These are phyloP conservation scores for Phytopythium helicoides DNA, from an alignment of 352 stramenopile genomes.

Conservation along the genomic window DNA sequence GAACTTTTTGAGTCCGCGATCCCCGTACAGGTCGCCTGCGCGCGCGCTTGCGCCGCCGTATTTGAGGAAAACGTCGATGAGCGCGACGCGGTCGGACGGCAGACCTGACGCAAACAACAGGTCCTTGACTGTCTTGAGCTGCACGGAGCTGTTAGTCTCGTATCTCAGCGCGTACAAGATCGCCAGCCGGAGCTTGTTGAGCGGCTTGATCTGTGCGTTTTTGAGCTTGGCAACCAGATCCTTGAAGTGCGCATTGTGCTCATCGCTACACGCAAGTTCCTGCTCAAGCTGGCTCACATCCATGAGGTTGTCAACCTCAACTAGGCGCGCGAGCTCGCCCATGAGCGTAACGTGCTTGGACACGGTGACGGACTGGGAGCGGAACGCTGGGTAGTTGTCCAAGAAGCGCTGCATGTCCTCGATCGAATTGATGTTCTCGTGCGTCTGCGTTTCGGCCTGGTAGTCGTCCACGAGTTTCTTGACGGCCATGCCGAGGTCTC, in stretches of 20 bases:
- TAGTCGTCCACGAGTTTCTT: slow-evolving; percentile 95
- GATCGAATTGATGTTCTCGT: slow-evolving; percentile 87
- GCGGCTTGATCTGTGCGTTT: slow-evolving; percentile 87
- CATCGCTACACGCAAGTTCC: slow-evolving; percentile 83
- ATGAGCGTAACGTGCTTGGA: slow-evolving; percentile 99
- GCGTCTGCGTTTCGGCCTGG: slow-evolving; percentile 77
- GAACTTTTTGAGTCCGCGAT: slow-evolving; percentile 84
- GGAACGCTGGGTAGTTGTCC: slow-evolving; percentile 96
- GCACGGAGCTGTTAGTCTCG: slow-evolving; percentile 88
- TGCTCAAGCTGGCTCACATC: slow-evolving; percentile 98
- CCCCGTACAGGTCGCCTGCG: slow-evolving; percentile 76
- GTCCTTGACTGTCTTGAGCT: slow-evolving; percentile 81
- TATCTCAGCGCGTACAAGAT: slow-evolving; percentile 99
- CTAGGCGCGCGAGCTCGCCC: slow-evolving; percentile 95
- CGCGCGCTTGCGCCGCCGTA: slow-evolving; percentile 68
- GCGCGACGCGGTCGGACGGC: slow-evolving; percentile 39
- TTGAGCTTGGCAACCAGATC: slow-evolving; percentile 82
- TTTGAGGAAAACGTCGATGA: slow-evolving; percentile 68
- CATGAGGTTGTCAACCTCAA: slow-evolving; percentile 96
- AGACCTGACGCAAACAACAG: slow-evolving; percentile 46
- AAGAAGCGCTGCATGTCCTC: slow-evolving; percentile 99
- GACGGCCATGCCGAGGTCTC: slow-evolving; percentile 93
- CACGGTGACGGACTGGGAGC: slow-evolving; percentile 95
- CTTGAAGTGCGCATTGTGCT: slow-evolving; percentile 81
- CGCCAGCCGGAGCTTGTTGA: slow-evolving; percentile 97